Evolutionary conservation across 164 flowering plant genomes (phyloP), one percentile per base, ranked within the genome.

Genomic region (Stephania japonica): DNA sequence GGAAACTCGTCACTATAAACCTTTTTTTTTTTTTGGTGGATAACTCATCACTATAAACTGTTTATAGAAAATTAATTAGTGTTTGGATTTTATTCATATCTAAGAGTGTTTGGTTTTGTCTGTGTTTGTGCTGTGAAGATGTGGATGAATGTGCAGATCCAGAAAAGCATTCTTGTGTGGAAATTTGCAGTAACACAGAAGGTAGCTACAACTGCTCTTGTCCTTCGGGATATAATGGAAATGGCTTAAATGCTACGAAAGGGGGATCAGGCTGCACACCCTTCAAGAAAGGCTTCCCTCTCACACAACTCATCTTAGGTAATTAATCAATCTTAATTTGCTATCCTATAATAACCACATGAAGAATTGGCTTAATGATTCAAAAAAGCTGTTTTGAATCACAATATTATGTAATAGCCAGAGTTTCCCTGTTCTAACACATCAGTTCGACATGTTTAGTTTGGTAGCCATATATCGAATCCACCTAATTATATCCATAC

Each of bases 241-340:
- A 56, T 56, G 63, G 63, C n/a, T 4, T 56, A 19, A 56, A 19
- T 6, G 21, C 63, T 56, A 56, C n/a, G 6, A 19, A 19, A 19
- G 23, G 23, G 63, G 63, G 63, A 56, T 19, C 63, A 56, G 63
- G 63, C 21, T 56, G 63, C 21, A 16, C n/a, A 19, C 5, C 63
- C n/a, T 14, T 19, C 63, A 18, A 2, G n/a, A 56, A 21, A 18
- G n/a, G 18, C n/a, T 56, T 19, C 63, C n/a, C 63, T 3, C 63
- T 56, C n/a, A 56, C 63, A 56, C 63, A 56, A 18, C 63, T 56
- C 63, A 56, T 56, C 63, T 56, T 18, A 56, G 63, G 63, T 56
- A 56, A 18, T 19, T 49, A 49, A 49, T 49, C 18, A 49, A 1
- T 49, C 2, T 49, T 10, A 49, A 49, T 32, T 32, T 49, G 56